Conservation (phyloP, 768 basidiomycete genomes). For the Lanmaoa pseudosensibilis region DNA sequence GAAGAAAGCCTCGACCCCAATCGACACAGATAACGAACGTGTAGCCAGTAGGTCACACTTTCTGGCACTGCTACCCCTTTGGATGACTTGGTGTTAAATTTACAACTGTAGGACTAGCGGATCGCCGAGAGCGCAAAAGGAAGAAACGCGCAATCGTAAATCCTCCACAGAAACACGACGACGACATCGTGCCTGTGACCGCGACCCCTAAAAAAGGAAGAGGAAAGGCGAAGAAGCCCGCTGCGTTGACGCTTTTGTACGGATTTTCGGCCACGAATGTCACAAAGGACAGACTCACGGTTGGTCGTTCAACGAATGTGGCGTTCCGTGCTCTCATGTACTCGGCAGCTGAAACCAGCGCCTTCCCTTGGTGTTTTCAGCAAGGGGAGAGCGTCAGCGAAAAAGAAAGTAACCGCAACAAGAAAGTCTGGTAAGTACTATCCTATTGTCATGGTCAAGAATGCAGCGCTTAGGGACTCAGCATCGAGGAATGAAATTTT, state of each 20-base stretch:
- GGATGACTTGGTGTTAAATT: neutral
- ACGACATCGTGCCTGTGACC: neutral
- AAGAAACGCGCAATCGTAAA: slow-evolving; percentile 55
- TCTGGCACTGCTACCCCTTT: neutral
- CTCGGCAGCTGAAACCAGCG: slow-evolving; percentile 30
- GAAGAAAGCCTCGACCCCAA: slow-evolving; percentile 14
- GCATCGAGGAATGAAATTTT: slow-evolving; percentile 33
- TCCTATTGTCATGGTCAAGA: neutral
- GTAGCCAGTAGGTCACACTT: slow-evolving; percentile 33
- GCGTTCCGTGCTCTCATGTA: neutral
- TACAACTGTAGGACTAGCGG: slow-evolving; percentile 52
- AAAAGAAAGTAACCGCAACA: slow-evolving; percentile 17
- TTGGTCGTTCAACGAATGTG: slow-evolving; percentile 8
- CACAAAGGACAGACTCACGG: slow-evolving; percentile 38
- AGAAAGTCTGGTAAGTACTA: slow-evolving; percentile 20
- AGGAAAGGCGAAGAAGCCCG: slow-evolving; percentile 23
- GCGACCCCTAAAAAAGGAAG: slow-evolving; percentile 13
- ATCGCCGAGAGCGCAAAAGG: slow-evolving; percentile 65
- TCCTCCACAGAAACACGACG: slow-evolving; percentile 14
- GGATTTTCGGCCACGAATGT: slow-evolving; percentile 40
- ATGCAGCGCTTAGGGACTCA: slow-evolving; percentile 1
- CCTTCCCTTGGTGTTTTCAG: slow-evolving; percentile 36
- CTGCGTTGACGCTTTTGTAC: slow-evolving; percentile 37
- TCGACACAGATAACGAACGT: slow-evolving; percentile 36
- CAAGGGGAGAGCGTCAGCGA: slow-evolving; percentile 37